phyloP scores from a whole-genome alignment of 2,329 filamentous ascomycete genomes.

The Apiospora kogelbergensis region DNA sequence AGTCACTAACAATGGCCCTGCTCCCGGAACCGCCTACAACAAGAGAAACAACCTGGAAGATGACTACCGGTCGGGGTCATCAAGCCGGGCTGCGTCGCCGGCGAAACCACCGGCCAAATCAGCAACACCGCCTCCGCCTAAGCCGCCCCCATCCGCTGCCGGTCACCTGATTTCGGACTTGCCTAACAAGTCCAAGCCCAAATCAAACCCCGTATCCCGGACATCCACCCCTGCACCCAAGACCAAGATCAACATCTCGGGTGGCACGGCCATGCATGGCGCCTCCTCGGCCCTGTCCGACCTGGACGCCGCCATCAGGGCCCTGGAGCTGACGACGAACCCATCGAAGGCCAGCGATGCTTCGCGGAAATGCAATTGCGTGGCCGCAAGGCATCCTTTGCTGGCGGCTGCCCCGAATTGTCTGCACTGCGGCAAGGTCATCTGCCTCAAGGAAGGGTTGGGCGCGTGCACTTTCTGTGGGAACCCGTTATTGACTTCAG shows the following conservation, averaged over 20 bases:
- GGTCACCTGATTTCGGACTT: slow-evolving; percentile 84
- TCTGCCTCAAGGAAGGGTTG: slow-evolving; percentile 90
- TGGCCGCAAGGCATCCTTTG: slow-evolving; percentile 82
- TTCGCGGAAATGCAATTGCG: slow-evolving; percentile 78
- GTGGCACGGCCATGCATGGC: slow-evolving; percentile 80
- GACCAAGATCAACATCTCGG: slow-evolving; percentile 71
- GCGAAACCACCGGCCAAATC: slow-evolving; percentile 52
- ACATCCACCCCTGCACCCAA: slow-evolving; percentile 53
- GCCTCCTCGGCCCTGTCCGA: slow-evolving; percentile 72
- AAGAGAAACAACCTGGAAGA: slow-evolving; percentile 68
- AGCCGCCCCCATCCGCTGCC: slow-evolving; percentile 64
- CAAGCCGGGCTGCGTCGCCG: slow-evolving; percentile 36
- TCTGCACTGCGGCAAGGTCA: slow-evolving; percentile 86
- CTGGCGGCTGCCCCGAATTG: slow-evolving; percentile 94
- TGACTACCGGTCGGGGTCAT: slow-evolving; percentile 65
- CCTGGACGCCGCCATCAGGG: slow-evolving; percentile 78
- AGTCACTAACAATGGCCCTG: slow-evolving; percentile 63
- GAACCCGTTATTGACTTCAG: slow-evolving; percentile 65
- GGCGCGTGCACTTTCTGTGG: slow-evolving; percentile 93
- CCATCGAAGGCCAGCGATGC: slow-evolving; percentile 61
- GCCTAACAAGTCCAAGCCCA: slow-evolving; percentile 54
- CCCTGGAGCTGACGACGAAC: slow-evolving; percentile 90
- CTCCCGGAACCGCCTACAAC: slow-evolving; percentile 66
- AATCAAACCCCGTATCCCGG: slow-evolving; percentile 50
- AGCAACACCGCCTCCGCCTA: slow-evolving; percentile 47